Percentiles rank a stretch among this genome's conserved stretches.
These are phyloP conservation scores for Viridothelium virens DNA, from an alignment of 495 filamentous ascomycete species.

Conservation along the genomic window DNA sequence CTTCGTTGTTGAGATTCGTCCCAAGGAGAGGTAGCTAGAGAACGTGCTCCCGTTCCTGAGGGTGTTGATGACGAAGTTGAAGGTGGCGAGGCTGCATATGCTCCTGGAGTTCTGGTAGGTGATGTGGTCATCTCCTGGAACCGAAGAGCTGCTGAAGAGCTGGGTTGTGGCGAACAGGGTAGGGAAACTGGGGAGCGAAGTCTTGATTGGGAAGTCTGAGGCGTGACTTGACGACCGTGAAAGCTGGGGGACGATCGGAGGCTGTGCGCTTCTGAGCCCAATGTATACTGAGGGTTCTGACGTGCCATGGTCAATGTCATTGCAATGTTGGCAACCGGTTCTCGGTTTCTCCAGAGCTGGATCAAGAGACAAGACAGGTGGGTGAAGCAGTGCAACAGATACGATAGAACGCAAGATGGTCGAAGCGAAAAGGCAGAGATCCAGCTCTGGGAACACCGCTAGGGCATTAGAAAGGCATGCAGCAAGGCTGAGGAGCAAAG, in stretches of 20 bases:
- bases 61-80: conserved; percentile 9
- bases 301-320: not conserved
- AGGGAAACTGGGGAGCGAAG: not conserved
- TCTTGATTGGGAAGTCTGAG: not conserved
- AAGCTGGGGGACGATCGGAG: not conserved
- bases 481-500: conserved; percentile 1
- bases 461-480: not conserved
- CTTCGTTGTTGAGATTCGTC: conserved; percentile 7
- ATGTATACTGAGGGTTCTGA: not conserved
- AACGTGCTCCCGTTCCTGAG: not conserved
- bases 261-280: not conserved
- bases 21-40: not conserved
- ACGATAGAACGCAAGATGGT: not conserved
- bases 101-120: not conserved
- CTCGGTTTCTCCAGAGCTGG: not conserved
- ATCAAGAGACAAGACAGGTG: not conserved
- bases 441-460: conserved; percentile 6
- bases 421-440: conserved; percentile 8
- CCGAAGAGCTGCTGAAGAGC: not conserved
- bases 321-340: not conserved
- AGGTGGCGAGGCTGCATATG: not conserved
- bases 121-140: not conserved
- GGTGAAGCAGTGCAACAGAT: not conserved
- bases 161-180: not conserved
- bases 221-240: conserved; percentile 3